A percentile compares a stretch with the other conserved stretches of the same genome.
phyloP scores from a whole-genome alignment of 1,284 basidiomycete genomes.

The Hortiboletus rubellus region DNA sequence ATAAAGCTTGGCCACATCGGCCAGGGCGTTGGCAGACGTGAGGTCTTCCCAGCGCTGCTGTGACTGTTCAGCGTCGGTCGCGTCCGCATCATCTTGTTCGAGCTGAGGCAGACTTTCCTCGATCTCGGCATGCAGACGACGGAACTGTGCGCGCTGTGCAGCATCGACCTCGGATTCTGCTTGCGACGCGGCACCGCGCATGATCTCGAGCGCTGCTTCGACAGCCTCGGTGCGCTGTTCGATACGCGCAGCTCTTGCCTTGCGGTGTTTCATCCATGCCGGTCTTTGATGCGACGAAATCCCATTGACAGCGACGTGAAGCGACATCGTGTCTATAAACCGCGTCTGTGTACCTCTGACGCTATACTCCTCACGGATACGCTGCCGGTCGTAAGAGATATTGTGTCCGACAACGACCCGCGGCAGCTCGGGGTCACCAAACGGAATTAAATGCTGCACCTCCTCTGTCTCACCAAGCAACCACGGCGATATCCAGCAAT shows the following conservation, averaged over 20 bases:
- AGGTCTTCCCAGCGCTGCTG: slow-evolving; percentile 88
- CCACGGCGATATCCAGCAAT: slow-evolving; percentile 96
- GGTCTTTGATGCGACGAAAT: slow-evolving; percentile 95
- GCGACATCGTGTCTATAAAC: slow-evolving; percentile 93
- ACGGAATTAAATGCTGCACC: slow-evolving; percentile 74
- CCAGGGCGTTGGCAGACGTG: slow-evolving; percentile 90
- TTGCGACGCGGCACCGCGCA: slow-evolving; percentile 49
- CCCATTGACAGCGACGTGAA: slow-evolving; percentile 93
- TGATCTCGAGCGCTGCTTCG: slow-evolving; percentile 52
- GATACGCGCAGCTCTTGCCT: slow-evolving; percentile 54
- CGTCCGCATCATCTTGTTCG: slow-evolving; percentile 40
- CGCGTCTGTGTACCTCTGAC: slow-evolving; percentile 71
- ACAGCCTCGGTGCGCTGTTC: slow-evolving; percentile 60
- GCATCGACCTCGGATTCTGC: slow-evolving; percentile 42
- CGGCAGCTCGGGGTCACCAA: slow-evolving; percentile 55
- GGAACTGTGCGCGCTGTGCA: slow-evolving; percentile 41
- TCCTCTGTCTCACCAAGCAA: slow-evolving; percentile 69
- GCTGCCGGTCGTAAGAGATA: slow-evolving; percentile 89
- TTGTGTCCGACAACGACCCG: slow-evolving; percentile 92
- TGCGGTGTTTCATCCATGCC: slow-evolving; percentile 86
- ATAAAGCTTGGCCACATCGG: slow-evolving; percentile 90
- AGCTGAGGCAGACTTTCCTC: slow-evolving; percentile 46
- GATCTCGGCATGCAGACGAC: slow-evolving; percentile 46
- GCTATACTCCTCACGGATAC: slow-evolving; percentile 85
- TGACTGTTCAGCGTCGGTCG: slow-evolving; percentile 40